Evolutionary conservation across 371 early-diverging fungal species (phyloP), one percentile per base, ranked within the genome.

Genomic region (Mortierella sp.): DNA sequence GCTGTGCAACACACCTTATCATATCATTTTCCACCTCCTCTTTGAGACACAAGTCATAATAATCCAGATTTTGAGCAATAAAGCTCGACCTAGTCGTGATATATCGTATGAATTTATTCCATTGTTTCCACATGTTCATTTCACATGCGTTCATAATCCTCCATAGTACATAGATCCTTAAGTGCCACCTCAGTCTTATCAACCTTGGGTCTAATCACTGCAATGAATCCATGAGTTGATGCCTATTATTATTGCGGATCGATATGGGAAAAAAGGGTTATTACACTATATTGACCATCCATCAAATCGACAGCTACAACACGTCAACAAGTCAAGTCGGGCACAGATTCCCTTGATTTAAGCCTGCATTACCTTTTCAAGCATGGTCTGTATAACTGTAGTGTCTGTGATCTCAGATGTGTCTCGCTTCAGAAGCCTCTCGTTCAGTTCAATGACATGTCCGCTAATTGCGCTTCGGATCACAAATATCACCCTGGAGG

Each of bases 211-310:
- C 72, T 51, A n/a, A 80, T 67, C 20, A 80, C 80, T 18, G 80
- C 80, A 66, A 80, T 72, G 26, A 68, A 80, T 35, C 80, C 80
- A 62, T 80, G 80, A 4, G 80, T 80, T 40, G 72, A 70, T 2
- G 80, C 80, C 80, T 80, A 67, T 18, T 37, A 3, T 20, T 14
- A 24, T 51, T 28, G 59, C 2, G 30, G 30, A 37, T 47, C 37
- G 14, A 32, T 40, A 61, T 28, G 3, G 32, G 8, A 28, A 20
- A 58, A 28, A 47, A 8, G 63, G 28, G 51, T 20, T 10, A 28
- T 52, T 49, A 61, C 14, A 1, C 9, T 26, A 24, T 24, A 26
- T 52, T 24, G n/a, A 24, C 22, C 11, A 5, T 24, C 54, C 10
- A 4, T 10, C 39, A 39, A 39, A 39, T 39, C 39, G 10, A 10